These are phyloP conservation scores for Entomortierella lignicola DNA, from an alignment of 192 early-diverging fungal species.

Conservation along the genomic window DNA sequence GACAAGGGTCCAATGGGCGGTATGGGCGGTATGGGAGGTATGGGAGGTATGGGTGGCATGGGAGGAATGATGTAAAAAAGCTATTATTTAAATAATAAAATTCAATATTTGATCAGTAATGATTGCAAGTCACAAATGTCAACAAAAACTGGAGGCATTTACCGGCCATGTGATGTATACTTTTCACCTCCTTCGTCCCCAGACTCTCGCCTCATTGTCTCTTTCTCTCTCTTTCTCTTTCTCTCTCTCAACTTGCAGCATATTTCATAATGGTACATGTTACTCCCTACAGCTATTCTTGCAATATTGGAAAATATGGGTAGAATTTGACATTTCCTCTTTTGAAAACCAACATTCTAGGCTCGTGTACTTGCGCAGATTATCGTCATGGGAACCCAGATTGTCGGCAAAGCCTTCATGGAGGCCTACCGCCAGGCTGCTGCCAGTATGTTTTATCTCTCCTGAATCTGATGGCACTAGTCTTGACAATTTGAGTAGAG, in stretches of 20 bases:
- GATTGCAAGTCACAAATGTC: conserved; percentile 20
- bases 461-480: too few relatives aligned
- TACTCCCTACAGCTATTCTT: not conserved
- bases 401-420: conserved; percentile 91
- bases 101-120: not conserved
- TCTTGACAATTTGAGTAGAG: too few relatives aligned
- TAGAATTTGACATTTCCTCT: too few relatives aligned
- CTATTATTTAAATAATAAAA: not conserved
- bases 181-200: not conserved
- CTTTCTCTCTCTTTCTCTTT: not conserved
- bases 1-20: conserved; percentile 60
- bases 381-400: conserved; percentile 79
- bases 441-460: conserved; percentile 71
- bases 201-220: not conserved
- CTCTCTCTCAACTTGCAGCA: not conserved
- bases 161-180: too few relatives aligned
- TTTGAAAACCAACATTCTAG: conserved; percentile 33
- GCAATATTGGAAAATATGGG: too few relatives aligned
- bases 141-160: not conserved
- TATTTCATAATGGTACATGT: not conserved
- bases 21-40: conserved; percentile 78
- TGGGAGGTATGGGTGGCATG: conserved; percentile 76
- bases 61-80: conserved; percentile 78
- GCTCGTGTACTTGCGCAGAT: conserved; percentile 82
- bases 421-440: conserved; percentile 93